Evolutionary conservation across 768 basidiomycete species (phyloP), one percentile per base, ranked within the genome.

Genomic region (Mycena alexandri): DNA sequence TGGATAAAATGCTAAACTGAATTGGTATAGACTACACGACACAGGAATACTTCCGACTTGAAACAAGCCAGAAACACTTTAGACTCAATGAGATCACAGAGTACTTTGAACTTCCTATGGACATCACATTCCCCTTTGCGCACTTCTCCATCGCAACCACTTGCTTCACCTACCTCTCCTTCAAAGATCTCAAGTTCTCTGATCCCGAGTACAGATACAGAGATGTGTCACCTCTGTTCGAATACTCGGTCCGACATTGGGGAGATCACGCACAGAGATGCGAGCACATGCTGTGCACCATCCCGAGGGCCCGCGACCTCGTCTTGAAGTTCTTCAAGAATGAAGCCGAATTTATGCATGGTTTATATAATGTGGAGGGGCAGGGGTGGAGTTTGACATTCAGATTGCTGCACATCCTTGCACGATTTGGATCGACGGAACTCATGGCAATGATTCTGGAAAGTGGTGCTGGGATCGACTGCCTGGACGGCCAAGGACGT

Each of bases 1-100:
- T 24, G 25, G 9, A 9, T 10, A 24, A 5, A 24, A 7, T 12
- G 8, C 13, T 13, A 8, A 24, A 19, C 50, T 51, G 50, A 51
- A 24, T 51, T 25, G 12, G 8, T 51, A 12, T 24, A 51, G 50
- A 51, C 19, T 51, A 51, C 22, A 51, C 50, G 19, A 29, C 50
- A 24, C 50, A 51, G 25, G 50, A 51, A n/a, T 51, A 51, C 25
- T 51, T 51, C 50, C 8, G 29, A 51, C 10, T 8, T n/a, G 50
- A 51, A 19, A n/a, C 12, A 47, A 47, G 46, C 16, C 41, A 41
- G 41, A 9, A 41, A 41, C 41, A 41, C 41, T 41, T 41, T 41
- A 41, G 41, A 41, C 41, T 41, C 16, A 41, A 41, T 41, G 41
- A 41, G 16, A 41, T 41, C 41, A 41, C 16, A 16, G 41, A 41